These are phyloP conservation scores for Fulvia fulva DNA, from an alignment of 2,329 filamentous ascomycete species.

Conservation along the genomic window DNA sequence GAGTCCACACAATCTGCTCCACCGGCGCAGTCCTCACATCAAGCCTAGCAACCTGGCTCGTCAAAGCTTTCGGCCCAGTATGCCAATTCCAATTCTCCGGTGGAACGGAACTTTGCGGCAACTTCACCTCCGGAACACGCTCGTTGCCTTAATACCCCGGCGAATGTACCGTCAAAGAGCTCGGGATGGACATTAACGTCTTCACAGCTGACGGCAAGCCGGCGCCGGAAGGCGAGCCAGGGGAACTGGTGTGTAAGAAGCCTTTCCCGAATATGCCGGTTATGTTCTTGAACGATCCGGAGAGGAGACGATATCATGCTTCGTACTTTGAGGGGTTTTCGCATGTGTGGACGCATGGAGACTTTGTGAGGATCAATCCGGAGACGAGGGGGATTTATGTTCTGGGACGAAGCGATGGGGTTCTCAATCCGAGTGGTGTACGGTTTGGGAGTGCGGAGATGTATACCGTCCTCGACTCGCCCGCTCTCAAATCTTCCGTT, in stretches of 20 bases:
- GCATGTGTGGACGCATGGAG: constrained; percentile 73
- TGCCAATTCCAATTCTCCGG: constrained; percentile 54
- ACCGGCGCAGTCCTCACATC: constrained; percentile 13
- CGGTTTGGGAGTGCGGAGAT: constrained; percentile 76
- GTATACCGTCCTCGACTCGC: constrained; percentile 64
- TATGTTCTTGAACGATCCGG: constrained; percentile 40
- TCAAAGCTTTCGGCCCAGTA: constrained; percentile 8
- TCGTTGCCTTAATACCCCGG: constrained; percentile 60
- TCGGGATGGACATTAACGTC: constrained; percentile 51
- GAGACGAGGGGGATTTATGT: constrained; percentile 61
- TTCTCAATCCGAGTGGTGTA: constrained; percentile 71
- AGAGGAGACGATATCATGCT: constrained; percentile 36
- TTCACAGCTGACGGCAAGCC: constrained; percentile 55
- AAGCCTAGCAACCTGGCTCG: constrained; percentile 6
- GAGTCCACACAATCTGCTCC: constrained; percentile 13
- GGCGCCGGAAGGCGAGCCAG: constrained; percentile 60
- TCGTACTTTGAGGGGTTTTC: constrained; percentile 43
- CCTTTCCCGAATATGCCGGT: constrained; percentile 71
- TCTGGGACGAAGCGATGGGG: constrained; percentile 62
- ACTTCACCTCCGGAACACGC: constrained; percentile 61
- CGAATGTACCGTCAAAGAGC: constrained; percentile 49
- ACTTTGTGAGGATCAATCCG: constrained; percentile 68
- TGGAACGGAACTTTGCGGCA: constrained; percentile 69
- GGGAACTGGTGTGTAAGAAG: constrained; percentile 64
- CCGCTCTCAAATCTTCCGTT: constrained; percentile 56